Conservation (phyloP, 768 basidiomycete species). For the Hericium alpestre region DNA sequence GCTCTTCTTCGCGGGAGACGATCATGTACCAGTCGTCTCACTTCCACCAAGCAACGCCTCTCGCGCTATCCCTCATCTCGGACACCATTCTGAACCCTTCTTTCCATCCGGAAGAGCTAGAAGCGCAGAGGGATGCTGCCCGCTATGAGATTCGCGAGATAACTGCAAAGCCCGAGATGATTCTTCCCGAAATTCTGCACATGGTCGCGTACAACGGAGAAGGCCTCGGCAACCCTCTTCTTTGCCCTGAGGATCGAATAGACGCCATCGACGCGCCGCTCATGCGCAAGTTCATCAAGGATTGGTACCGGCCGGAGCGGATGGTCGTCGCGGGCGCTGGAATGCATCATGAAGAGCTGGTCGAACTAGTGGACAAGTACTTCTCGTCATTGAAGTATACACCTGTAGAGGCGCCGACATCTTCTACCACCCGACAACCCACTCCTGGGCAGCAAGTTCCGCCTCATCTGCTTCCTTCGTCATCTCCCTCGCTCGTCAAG, state of each 20-base stretch:
- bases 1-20: constrained; percentile 82
- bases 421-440: constrained; percentile 20
- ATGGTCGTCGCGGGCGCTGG: constrained; percentile 96
- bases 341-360: constrained; percentile 80
- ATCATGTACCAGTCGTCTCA: constrained; percentile 98
- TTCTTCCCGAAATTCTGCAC: constrained; percentile 86
- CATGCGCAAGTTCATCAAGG: constrained; percentile 53
- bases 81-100: constrained; percentile 80
- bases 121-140: constrained; percentile 76
- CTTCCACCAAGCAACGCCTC: constrained; percentile 72
- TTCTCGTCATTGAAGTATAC: constrained; percentile 56
- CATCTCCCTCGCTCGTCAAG: constrained; percentile 47
- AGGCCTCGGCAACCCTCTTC: constrained; percentile 81
- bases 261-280: constrained; percentile 48
- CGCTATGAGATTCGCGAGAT: constrained; percentile 88
- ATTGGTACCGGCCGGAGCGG: constrained; percentile 88
- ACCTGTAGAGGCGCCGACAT: constrained; percentile 17
- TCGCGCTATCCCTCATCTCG: constrained; percentile 79
- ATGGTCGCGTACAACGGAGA: constrained; percentile 67
- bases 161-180: constrained; percentile 80
- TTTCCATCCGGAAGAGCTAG: constrained; percentile 69
- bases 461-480: constrained; percentile 44
- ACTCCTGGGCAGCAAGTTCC: constrained; percentile 24
- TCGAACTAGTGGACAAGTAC: constrained; percentile 74
- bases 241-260: constrained; percentile 83